Evolutionary conservation across 306 rosid species (phyloP).

Genomic region (Begonia masoniana): DNA sequence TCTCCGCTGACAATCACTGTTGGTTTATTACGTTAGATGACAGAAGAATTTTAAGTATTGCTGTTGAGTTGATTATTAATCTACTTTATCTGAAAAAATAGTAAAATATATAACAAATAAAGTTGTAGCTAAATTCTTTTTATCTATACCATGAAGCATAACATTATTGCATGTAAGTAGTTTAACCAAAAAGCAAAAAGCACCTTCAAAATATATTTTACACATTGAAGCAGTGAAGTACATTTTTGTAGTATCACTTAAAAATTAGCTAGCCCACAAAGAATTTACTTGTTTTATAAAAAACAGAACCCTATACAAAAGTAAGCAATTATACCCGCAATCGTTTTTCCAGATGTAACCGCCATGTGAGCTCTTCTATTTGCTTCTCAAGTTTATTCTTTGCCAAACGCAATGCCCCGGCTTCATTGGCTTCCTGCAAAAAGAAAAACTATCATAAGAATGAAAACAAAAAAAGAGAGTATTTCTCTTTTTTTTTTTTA

Average conservation of each 20-base stretch:
- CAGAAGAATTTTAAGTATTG: no score
- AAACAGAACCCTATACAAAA: not conserved
- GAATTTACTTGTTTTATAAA: no score
- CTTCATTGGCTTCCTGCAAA: conserved; percentile 86
- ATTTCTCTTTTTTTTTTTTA: not conserved
- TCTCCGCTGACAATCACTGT: no score
- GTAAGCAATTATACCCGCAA: conserved; percentile 50
- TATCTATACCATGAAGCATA: not conserved
- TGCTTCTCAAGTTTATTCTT: conserved; percentile 95
- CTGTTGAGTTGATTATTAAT: no score
- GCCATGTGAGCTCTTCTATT: conserved; percentile 91
- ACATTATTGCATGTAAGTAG: no score
- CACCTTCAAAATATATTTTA: no score
- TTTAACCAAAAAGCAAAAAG: no score
- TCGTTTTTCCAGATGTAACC: conserved; percentile 88
- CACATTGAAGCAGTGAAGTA: no score
- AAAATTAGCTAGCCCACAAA: no score
- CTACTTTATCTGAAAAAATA: not conserved
- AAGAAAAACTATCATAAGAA: conserved; percentile 6
- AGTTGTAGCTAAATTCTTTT: not conserved
- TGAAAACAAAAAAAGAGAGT: conserved; percentile 6
- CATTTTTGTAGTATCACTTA: no score
- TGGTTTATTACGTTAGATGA: no score
- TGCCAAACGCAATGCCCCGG: conserved; percentile 94
- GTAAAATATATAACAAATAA: not conserved